phyloP scores from a whole-genome alignment of 768 basidiomycete genomes.

The Pleurotus tuoliensis region DNA sequence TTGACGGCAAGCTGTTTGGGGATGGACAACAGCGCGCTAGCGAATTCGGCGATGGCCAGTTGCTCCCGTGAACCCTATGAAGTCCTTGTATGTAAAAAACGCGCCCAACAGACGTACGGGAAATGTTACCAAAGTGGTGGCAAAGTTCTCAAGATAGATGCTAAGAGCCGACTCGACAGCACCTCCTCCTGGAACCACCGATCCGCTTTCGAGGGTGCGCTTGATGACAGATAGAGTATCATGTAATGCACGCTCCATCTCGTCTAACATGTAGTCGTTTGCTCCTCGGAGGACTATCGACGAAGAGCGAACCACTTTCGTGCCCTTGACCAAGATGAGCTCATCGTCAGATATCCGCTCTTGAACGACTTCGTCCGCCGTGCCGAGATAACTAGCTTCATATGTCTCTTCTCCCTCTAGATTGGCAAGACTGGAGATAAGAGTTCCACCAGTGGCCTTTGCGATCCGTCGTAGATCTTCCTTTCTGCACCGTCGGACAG shows the following conservation, averaged over 20 bases:
- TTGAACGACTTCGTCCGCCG: slow-evolving; percentile 93
- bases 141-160: slow-evolving; percentile 98
- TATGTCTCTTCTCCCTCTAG: slow-evolving; percentile 98
- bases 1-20: slow-evolving; percentile 97
- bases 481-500: slow-evolving; percentile 94
- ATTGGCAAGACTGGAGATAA: slow-evolving; percentile 91
- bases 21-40: slow-evolving; percentile 85
- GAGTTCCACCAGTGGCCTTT: slow-evolving; percentile 91
- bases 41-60: slow-evolving; percentile 98
- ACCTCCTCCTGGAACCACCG: slow-evolving; percentile 95
- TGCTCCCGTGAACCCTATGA: slow-evolving; percentile 94
- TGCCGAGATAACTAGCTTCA: slow-evolving; percentile 86
- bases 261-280: slow-evolving; percentile 98
- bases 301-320: slow-evolving; percentile 90
- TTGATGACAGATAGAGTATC: slow-evolving; percentile 95
- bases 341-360: slow-evolving; percentile 99
- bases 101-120: background rate
- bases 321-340: slow-evolving; percentile 95
- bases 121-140: slow-evolving; percentile 82
- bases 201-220: slow-evolving; percentile 92
- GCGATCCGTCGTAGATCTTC: slow-evolving; percentile 97
- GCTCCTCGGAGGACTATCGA: slow-evolving; percentile 95
- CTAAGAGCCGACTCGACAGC: slow-evolving; percentile 96
- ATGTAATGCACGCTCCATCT: slow-evolving; percentile 97
- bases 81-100: slow-evolving; percentile 7